phyloP scores from a whole-genome alignment of 805 yeast species.

The Starmerella powellii region DNA sequence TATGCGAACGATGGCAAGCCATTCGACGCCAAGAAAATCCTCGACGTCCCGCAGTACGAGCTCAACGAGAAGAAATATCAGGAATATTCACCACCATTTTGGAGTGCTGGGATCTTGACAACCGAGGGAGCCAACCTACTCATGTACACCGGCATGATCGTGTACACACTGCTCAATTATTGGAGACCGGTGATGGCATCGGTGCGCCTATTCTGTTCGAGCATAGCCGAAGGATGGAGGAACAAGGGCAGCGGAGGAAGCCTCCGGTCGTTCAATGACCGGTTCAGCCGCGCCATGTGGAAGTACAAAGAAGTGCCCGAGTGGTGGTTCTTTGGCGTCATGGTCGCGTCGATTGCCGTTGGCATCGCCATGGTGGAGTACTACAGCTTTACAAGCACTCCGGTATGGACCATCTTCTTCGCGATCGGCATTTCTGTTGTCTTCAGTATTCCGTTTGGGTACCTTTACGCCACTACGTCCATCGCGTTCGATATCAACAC shows the following conservation, averaged over 20 bases:
- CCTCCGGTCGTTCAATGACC: conserved; percentile 12
- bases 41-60: conserved; percentile 28
- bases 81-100: conserved; percentile 46
- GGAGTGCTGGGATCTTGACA: conserved; percentile 44
- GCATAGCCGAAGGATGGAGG: conserved; percentile 8
- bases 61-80: conserved; percentile 38
- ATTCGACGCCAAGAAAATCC: conserved; percentile 35
- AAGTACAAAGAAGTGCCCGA: conserved; percentile 44
- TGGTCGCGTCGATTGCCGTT: conserved; percentile 34
- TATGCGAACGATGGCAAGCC: conserved; percentile 36
- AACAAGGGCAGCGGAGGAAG: conserved; percentile 4
- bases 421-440: conserved; percentile 42
- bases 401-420: conserved; percentile 49
- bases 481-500: conserved; percentile 48
- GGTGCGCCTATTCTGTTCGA: conserved; percentile 22
- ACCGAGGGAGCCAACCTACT: conserved; percentile 42
- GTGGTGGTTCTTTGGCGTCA: conserved; percentile 37
- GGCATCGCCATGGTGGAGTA: conserved; percentile 37
- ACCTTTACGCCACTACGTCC: conserved; percentile 51
- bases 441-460: conserved; percentile 52
- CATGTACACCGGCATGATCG: conserved; percentile 41
- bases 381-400: conserved; percentile 30
- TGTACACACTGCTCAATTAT: conserved; percentile 37
- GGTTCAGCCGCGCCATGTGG: conserved; percentile 39
- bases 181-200: conserved; percentile 27